Conservation (phyloP, 2,329 filamentous ascomycete species). For the Ophiosphaerella narmari region DNA sequence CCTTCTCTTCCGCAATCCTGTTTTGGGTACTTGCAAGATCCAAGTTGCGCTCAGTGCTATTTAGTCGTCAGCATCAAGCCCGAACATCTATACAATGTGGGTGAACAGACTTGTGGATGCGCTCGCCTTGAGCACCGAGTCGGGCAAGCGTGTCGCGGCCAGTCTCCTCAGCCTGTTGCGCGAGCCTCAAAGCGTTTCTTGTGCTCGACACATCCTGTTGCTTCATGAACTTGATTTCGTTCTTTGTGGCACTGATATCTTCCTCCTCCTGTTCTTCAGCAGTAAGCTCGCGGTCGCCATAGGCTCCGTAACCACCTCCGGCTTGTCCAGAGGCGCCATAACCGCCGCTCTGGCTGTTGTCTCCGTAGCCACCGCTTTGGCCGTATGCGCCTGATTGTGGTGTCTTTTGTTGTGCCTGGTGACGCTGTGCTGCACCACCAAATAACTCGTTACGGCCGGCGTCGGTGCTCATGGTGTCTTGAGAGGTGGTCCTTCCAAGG, state of each 20-base stretch:
- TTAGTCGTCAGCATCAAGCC: constrained; percentile 36
- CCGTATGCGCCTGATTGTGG: constrained; percentile 37
- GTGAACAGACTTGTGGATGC: constrained; percentile 35
- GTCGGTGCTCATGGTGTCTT: constrained; percentile 53
- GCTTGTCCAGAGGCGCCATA: constrained; percentile 28
- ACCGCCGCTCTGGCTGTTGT: constrained; percentile 21
- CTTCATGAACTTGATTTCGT: constrained; percentile 76
- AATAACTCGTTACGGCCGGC: constrained; percentile 68
- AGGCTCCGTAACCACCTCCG: constrained; percentile 51
- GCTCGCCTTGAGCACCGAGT: constrained; percentile 42
- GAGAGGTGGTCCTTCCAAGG: constrained; percentile 42
- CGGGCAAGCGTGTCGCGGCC: constrained; percentile 55
- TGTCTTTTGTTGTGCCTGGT: constrained; percentile 49
- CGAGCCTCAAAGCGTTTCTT: constrained; percentile 65
- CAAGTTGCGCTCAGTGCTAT: constrained; percentile 69
- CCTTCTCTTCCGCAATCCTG: constrained; percentile 77
- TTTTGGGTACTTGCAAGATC: constrained; percentile 80
- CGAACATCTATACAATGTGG: neutral
- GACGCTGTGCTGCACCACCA: constrained; percentile 58
- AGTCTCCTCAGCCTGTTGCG: constrained; percentile 70
- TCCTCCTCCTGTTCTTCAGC: constrained; percentile 77
- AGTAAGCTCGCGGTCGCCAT: constrained; percentile 77
- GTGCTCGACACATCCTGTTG: constrained; percentile 72
- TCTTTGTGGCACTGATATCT: constrained; percentile 72
- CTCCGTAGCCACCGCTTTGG: constrained; percentile 33